phyloP scores from a whole-genome alignment of 1,284 basidiomycete genomes.

The Meira nashicola region DNA sequence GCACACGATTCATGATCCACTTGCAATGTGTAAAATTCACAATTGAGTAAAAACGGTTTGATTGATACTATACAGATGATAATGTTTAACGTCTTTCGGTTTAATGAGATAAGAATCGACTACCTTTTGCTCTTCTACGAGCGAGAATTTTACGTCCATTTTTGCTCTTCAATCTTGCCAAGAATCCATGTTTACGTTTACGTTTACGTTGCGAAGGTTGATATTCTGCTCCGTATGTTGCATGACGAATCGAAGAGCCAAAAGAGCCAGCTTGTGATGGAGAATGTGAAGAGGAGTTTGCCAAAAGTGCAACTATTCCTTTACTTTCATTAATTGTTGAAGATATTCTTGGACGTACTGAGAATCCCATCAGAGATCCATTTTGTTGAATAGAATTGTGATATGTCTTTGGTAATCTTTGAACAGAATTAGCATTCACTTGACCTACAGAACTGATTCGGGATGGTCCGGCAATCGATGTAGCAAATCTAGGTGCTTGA shows the following conservation, averaged over 20 bases:
- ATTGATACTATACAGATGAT: neutral
- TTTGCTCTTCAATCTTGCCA: constrained; percentile 64
- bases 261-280: too few species aligned
- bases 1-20: neutral
- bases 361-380: too few species aligned
- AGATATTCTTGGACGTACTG: too few species aligned
- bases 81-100: neutral
- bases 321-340: too few species aligned
- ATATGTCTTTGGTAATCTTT: too few species aligned
- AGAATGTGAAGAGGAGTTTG: too few species aligned
- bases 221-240: constrained; percentile 67
- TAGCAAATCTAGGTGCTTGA: too few species aligned
- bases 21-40: neutral
- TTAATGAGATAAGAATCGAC: constrained; percentile 62
- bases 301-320: too few species aligned
- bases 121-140: constrained; percentile 61
- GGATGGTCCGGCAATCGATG: too few species aligned
- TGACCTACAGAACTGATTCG: too few species aligned
- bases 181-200: constrained; percentile 82
- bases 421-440: too few species aligned
- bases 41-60: neutral
- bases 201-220: constrained; percentile 81
- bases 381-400: too few species aligned
- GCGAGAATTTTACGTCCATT: constrained; percentile 65
- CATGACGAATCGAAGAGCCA: constrained; percentile 9